Conservation (phyloP, 768 basidiomycete species). For the Coprinopsis strossmayeri region DNA sequence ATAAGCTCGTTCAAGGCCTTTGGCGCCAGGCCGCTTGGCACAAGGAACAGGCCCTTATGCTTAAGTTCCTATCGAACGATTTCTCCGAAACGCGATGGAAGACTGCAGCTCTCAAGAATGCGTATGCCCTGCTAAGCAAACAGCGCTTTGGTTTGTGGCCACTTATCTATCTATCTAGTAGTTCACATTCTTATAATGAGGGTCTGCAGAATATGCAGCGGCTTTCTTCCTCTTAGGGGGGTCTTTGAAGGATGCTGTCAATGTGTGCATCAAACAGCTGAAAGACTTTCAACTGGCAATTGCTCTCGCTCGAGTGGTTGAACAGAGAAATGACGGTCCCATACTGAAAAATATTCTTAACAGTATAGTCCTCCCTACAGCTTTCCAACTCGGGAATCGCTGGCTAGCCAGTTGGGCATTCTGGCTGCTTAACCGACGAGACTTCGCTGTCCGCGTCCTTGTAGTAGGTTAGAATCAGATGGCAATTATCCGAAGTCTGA, state of each 20-base stretch:
- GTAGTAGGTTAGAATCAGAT: slow-evolving; percentile 47
- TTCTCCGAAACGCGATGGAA: slow-evolving; percentile 81
- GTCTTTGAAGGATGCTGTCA: slow-evolving; percentile 84
- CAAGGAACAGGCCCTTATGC: slow-evolving; percentile 80
- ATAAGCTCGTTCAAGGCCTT: slow-evolving; percentile 86
- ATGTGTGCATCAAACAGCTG: slow-evolving; percentile 82
- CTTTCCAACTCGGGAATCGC: slow-evolving; percentile 82
- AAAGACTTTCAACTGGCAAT: slow-evolving; percentile 88
- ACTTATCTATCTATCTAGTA: neutral
- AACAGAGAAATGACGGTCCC: slow-evolving; percentile 77
- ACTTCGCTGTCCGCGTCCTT: slow-evolving; percentile 85
- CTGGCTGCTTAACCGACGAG: slow-evolving; percentile 85
- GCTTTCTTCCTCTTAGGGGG: slow-evolving; percentile 95
- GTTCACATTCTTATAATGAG: slow-evolving; percentile 7
- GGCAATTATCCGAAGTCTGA: no score
- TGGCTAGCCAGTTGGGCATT: slow-evolving; percentile 97
- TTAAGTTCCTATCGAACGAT: slow-evolving; percentile 90
- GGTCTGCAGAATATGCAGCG: slow-evolving; percentile 82
- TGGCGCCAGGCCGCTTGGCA: slow-evolving; percentile 97
- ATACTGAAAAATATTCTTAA: slow-evolving; percentile 64
- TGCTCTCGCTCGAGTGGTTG: slow-evolving; percentile 78
- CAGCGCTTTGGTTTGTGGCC: slow-evolving; percentile 74
- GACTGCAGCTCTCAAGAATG: slow-evolving; percentile 94
- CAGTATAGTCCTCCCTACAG: slow-evolving; percentile 73
- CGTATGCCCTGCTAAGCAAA: slow-evolving; percentile 86